Base-by-base conservation (phyloP, 2,329 filamentous ascomycete genomes). In the Hypoxylon sp. region DNA sequence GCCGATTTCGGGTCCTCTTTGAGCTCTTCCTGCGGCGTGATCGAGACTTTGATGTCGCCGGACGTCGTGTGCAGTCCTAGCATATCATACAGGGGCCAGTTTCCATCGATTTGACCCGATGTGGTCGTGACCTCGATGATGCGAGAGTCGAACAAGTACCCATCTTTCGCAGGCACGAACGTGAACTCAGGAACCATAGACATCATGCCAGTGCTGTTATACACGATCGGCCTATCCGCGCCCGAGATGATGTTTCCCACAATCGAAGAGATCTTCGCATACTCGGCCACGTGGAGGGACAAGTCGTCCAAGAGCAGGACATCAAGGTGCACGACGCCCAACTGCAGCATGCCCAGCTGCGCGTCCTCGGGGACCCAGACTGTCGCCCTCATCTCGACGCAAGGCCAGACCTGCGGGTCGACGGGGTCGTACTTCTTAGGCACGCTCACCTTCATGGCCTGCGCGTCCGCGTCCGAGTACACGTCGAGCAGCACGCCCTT, bases 61-160 rank as follows among this genome's bases (percentile, higher is more conserved):
- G 85, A 84, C 0, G 79, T 78, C 6, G 83, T 81, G 17, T 77
- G 71, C n/a, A 88, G 75, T 17, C 79, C 77, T 11, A 89, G 80
- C 31, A 81, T 76, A 72, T 87, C 84, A 73, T 83, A 85, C 1
- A 88, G 78, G 0, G 86, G 84, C 79, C 84, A 88, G 75, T 80
- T 82, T 31, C 86, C 86, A 13, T 66, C 65, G 68, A 89, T 82
- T 13, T 76, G 55, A 6, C 84, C 84, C 1, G 84, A 81, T 2
- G 81, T 80, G 17, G 85, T 84, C 27, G 75, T 70, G 13, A 85
- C 79, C 30, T 79, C 74, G 61, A 85, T 81, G 55, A 80, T 72
- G 33, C 83, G 81, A 0, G 83, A 82, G 61, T 81, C 76, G 50
- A 88, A 76, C 6, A 71, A 69, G 75, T 84, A 87, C 0, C 81